Base-by-base conservation (phyloP, 225 moss, liverwort and hornwort species). In the Ulota crispa region DNA sequence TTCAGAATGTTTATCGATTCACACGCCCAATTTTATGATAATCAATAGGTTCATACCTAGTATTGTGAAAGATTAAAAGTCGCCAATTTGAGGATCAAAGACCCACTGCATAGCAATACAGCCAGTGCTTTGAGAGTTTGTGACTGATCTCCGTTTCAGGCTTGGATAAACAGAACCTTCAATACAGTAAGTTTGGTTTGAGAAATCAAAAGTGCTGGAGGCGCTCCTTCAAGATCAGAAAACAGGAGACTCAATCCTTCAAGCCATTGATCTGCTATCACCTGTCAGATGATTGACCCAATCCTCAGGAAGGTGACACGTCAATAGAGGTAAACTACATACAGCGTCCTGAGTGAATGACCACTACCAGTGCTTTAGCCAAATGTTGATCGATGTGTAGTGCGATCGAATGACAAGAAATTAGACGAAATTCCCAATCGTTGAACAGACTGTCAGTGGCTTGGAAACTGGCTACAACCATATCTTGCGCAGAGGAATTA, bases 231-330 rank as follows among this genome's bases (percentile, higher is more conserved):
- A 66, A 80, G 74, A 83, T 65, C 55, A 78, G 77, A 67, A 43
- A 84, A 78, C 77, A 81, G 68, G 78, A 54, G 65, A 81, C 77
- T 73, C 77, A 83, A 83, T 68, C 81, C 80, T 83, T 86, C 81
- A 83, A 81, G 78, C 64, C 83, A 83, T 81, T 78, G 75, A 64
- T 83, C 83, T 78, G 74, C 80, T 60, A 83, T 81, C 81, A 85
- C 88, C 86, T 88, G 88, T 88, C 83, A 85, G 76, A 78, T 87
- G 81, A 81, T 87, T 84, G 81, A 75, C 70, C 68, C 84, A 84
- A 85, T 84, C 78, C 84, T 84, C 81, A 87, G 78, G 78, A 70
- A 84, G 78, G 50, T 75, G 82, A 78, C 70, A 68, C 70, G 74
- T 57, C 64, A 81, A 84, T 79, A 78, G 47, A 72, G 62, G 75